These are phyloP conservation scores for Cercospora janseana DNA, from an alignment of 2,329 filamentous ascomycete genomes.

Conservation along the genomic window DNA sequence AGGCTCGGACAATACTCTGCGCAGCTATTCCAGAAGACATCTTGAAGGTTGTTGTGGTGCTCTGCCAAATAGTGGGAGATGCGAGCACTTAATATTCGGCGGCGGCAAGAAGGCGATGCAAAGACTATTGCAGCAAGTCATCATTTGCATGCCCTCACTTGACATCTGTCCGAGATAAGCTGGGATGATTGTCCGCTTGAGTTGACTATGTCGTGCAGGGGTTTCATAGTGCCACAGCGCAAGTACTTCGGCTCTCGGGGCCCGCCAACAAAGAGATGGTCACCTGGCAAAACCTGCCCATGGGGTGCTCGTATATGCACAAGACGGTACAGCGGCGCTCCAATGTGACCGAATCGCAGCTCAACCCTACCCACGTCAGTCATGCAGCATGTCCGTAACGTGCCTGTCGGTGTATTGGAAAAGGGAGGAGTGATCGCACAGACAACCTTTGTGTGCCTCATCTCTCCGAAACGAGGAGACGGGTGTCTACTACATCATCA, in stretches of 20 bases:
- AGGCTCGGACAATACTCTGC: not conserved
- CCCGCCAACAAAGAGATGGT: no score
- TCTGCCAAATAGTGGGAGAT: no score
- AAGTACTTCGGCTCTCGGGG: not conserved
- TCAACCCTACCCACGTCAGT: not conserved
- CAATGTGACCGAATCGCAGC: not conserved
- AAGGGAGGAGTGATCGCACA: no score
- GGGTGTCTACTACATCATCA: not conserved
- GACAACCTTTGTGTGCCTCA: not conserved
- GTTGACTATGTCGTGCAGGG: not conserved
- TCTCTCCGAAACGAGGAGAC: not conserved
- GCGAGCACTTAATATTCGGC: not conserved
- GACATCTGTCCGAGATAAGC: constrained; percentile 1
- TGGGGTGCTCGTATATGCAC: not conserved
- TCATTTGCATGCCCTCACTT: no score
- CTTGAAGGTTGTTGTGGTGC: no score
- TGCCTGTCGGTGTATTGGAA: no score
- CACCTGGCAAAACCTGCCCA: not conserved
- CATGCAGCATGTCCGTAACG: not conserved
- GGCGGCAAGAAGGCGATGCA: no score
- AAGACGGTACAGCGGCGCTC: not conserved
- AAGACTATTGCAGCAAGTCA: no score
- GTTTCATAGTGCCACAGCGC: not conserved
- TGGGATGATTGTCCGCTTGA: not conserved
- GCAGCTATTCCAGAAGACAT: not conserved